Evolutionary conservation across 148 eudicot genomes (phyloP).

Genomic region (Chenopodium quinoa): DNA sequence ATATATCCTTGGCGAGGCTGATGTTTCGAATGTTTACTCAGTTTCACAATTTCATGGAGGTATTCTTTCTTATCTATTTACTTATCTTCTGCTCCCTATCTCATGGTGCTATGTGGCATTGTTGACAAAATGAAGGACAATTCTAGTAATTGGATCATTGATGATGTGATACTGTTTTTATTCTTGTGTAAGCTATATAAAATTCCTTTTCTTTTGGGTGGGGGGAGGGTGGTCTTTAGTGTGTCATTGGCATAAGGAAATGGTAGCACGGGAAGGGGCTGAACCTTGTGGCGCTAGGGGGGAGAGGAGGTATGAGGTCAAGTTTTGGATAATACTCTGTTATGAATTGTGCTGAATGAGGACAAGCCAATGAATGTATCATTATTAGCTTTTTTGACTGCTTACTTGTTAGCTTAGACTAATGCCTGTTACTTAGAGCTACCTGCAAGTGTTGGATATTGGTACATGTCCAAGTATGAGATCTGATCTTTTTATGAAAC

Average conservation of each 20-base stretch:
- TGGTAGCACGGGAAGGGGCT: neutral
- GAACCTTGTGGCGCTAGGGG: neutral
- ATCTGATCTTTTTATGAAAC: neutral
- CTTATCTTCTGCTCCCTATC: neutral
- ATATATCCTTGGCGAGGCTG: slow-evolving; percentile 43
- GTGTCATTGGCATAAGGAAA: neutral
- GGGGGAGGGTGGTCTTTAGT: neutral
- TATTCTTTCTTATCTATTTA: slow-evolving; percentile 8
- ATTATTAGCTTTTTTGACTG: neutral
- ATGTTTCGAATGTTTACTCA: slow-evolving; percentile 44
- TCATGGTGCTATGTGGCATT: neutral
- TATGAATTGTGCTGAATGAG: neutral
- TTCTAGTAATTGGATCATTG: neutral
- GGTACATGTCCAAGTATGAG: neutral
- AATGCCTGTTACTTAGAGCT: neutral
- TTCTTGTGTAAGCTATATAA: too few species aligned
- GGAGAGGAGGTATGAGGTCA: neutral
- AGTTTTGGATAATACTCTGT: neutral
- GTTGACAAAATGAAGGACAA: neutral
- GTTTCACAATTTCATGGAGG: slow-evolving; percentile 44
- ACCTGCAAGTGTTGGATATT: neutral
- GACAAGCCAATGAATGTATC: too few species aligned
- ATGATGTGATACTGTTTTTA: too few species aligned
- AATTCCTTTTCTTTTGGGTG: too few species aligned
- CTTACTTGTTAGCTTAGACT: neutral